Conservation (phyloP, 2,329 filamentous ascomycete genomes). For the Cucurbitaria berberidis region DNA sequence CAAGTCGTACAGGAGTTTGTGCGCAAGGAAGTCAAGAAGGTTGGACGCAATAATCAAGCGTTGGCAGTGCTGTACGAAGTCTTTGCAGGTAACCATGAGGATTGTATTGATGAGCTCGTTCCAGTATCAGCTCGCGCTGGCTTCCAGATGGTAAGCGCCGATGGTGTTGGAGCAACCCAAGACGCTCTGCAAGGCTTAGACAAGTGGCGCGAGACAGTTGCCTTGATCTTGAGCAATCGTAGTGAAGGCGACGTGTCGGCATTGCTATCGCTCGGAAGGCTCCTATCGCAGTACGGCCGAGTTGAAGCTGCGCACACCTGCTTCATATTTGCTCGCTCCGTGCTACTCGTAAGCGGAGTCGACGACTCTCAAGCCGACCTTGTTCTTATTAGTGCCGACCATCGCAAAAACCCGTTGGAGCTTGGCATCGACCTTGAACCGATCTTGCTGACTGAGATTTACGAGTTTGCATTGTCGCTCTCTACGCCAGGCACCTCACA, state of each 20-base stretch:
- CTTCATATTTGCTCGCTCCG: slow-evolving; percentile 80
- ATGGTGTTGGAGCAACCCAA: slow-evolving; percentile 65
- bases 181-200: slow-evolving; percentile 85
- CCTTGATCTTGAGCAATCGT: slow-evolving; percentile 85
- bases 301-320: slow-evolving; percentile 93
- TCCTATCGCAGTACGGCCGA: slow-evolving; percentile 84
- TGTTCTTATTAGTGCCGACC: slow-evolving; percentile 84
- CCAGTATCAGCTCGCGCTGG: slow-evolving; percentile 90
- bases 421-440: slow-evolving; percentile 82
- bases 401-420: slow-evolving; percentile 71
- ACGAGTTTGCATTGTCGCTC: slow-evolving; percentile 86
- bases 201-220: slow-evolving; percentile 91
- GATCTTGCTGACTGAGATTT: slow-evolving; percentile 93
- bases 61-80: slow-evolving; percentile 92
- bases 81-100: slow-evolving; percentile 90
- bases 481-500: slow-evolving; percentile 59
- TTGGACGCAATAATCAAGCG: slow-evolving; percentile 80
- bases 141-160: slow-evolving; percentile 81
- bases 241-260: slow-evolving; percentile 79
- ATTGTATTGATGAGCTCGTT: slow-evolving; percentile 94
- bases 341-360: slow-evolving; percentile 76
- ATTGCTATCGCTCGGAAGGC: slow-evolving; percentile 77
- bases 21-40: slow-evolving; percentile 87
- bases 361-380: slow-evolving; percentile 82
- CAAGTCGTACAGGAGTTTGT: slow-evolving; percentile 96